phyloP scores from a whole-genome alignment of 306 rosid genomes.

The Vigna mungo region DNA sequence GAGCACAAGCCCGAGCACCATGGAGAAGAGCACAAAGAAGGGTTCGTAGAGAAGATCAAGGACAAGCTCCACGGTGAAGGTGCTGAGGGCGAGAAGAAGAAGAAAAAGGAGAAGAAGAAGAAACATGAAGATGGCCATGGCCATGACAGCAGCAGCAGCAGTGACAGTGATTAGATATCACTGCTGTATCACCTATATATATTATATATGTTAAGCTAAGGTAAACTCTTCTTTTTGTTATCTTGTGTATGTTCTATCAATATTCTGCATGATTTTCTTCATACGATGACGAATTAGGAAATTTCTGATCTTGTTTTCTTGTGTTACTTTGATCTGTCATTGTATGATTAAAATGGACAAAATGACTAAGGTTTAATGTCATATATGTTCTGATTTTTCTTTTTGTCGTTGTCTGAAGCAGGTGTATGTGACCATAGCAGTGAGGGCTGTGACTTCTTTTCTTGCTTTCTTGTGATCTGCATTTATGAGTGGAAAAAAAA shows the following conservation, averaged over 20 bases:
- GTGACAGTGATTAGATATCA: conserved; percentile 67
- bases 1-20: conserved; percentile 24
- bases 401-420: not conserved
- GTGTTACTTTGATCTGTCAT: not conserved
- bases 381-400: not conserved
- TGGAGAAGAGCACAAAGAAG: conserved; percentile 50
- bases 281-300: not conserved
- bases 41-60: conserved; percentile 61
- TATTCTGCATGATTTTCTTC: not conserved
- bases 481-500: conserved; percentile 20
- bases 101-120: conserved; percentile 53
- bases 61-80: conserved; percentile 62
- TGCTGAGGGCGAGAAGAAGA: conserved; percentile 35
- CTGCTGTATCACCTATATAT: not conserved
- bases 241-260: not conserved
- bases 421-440: conserved; percentile 39
- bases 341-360: not conserved
- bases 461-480: conserved; percentile 2
- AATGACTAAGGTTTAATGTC: not conserved
- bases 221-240: not conserved
- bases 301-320: not conserved
- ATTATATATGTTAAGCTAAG: conserved; percentile 17
- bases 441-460: conserved; percentile 23
- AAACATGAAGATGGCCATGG: conserved; percentile 38
- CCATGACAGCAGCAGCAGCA: conserved; percentile 69